Percentiles rank a stretch among this genome's conserved stretches.
These are phyloP conservation scores for Solanum clarkiae DNA, from an alignment of 257 asterid genomes.

Conservation along the genomic window DNA sequence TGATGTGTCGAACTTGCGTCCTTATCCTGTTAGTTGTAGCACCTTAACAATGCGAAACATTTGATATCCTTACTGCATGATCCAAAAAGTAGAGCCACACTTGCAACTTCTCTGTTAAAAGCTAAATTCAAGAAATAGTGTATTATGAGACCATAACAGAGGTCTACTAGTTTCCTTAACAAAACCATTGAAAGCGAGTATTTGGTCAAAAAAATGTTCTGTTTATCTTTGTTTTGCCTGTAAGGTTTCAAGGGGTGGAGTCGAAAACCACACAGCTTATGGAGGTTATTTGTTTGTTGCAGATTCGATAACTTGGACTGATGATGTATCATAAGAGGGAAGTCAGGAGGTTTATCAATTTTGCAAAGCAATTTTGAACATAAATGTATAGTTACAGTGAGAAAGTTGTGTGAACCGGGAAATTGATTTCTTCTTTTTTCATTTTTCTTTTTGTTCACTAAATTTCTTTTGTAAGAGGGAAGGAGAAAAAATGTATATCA, in stretches of 20 bases:
- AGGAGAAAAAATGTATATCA: neutral
- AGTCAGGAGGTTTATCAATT: neutral
- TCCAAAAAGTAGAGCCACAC: neutral
- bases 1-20: neutral
- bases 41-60: neutral
- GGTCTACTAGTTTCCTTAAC: neutral
- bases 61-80: neutral
- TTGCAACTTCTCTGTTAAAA: neutral
- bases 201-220: neutral
- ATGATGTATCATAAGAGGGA: neutral
- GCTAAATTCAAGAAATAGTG: neutral
- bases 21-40: neutral
- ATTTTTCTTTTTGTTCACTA: neutral
- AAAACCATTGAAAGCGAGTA: neutral
- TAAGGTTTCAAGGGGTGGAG: neutral
- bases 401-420: neutral
- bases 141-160: neutral
- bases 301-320: neutral
- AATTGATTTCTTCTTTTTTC: neutral
- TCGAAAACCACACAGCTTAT: neutral
- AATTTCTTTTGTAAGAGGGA: neutral
- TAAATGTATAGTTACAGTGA: constrained; percentile 3
- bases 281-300: neutral
- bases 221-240: neutral
- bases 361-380: neutral